Percentiles rank a stretch among this genome's conserved stretches.
Evolutionary conservation across 1,139 yeast species (phyloP).

Genomic region (Schwanniomyces etchellsii): DNA sequence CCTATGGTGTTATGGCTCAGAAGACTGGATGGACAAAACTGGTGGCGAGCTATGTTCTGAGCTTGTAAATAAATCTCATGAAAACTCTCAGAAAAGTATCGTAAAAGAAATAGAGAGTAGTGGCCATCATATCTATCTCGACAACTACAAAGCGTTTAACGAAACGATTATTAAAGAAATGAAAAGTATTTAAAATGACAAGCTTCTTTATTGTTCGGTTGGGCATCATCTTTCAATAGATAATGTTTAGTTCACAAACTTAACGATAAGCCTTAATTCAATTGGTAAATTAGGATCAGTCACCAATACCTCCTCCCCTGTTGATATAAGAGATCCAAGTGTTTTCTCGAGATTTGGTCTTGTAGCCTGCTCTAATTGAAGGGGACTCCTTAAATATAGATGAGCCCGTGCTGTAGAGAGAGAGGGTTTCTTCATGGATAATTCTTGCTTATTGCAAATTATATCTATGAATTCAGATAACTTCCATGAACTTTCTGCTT

Average conservation of each 20-base stretch:
- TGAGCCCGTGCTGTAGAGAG: constrained; percentile 36
- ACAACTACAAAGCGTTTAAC: constrained; percentile 50
- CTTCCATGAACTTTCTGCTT: constrained; percentile 35
- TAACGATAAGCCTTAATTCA: constrained; percentile 20
- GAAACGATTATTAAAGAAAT: constrained; percentile 33
- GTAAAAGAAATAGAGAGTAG: constrained; percentile 45
- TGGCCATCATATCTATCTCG: constrained; percentile 73
- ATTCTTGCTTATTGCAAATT: constrained; percentile 23
- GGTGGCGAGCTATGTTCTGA: constrained; percentile 48
- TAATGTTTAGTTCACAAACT: constrained; percentile 13
- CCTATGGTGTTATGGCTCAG: constrained; percentile 67
- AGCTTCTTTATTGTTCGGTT: no score
- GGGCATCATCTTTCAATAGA: no score
- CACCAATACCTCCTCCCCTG: constrained; percentile 48
- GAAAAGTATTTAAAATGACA: constrained; percentile 5
- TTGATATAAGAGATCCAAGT: constrained; percentile 32
- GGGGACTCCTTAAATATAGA: constrained; percentile 50
- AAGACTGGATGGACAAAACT: constrained; percentile 69
- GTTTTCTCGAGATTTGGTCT: constrained; percentile 36
- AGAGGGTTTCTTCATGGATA: constrained; percentile 47
- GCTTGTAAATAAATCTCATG: constrained; percentile 22
- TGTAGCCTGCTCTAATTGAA: constrained; percentile 43
- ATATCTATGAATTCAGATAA: constrained; percentile 45
- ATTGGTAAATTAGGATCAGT: constrained; percentile 57
- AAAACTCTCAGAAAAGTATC: constrained; percentile 25